Evolutionary conservation across 208 protist species (phyloP).

Genomic region (Crithidia fasciculata): DNA sequence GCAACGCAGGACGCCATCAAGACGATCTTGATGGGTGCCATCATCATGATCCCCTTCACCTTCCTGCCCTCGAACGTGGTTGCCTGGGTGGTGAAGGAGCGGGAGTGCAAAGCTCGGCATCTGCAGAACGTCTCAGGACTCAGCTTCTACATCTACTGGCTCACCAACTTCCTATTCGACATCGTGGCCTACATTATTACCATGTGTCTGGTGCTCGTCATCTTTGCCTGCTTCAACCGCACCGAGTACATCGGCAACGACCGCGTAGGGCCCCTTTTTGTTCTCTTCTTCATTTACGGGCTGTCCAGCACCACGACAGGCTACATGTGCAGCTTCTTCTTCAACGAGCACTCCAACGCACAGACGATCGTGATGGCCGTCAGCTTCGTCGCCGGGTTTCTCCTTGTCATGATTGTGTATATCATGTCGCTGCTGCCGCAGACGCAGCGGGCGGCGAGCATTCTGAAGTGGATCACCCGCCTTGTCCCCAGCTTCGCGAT

Average conservation of each 20-base stretch:
- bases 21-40: constrained; percentile 31
- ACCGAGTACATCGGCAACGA: constrained; percentile 45
- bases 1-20: constrained; percentile 32
- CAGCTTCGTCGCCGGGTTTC: constrained; percentile 67
- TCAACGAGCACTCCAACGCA: constrained; percentile 58
- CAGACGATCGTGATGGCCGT: constrained; percentile 57
- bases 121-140: constrained; percentile 84
- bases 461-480: constrained; percentile 46
- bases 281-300: constrained; percentile 56
- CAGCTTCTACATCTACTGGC: constrained; percentile 70
- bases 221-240: constrained; percentile 54
- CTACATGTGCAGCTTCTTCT: constrained; percentile 66
- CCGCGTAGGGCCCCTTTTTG: constrained; percentile 28
- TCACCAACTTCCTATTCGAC: constrained; percentile 68
- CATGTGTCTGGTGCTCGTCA: constrained; percentile 43
- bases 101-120: constrained; percentile 72
- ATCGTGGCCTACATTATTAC: constrained; percentile 43
- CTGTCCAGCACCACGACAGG: constrained; percentile 33
- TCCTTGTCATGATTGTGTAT: constrained; percentile 56
- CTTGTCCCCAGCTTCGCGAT: constrained; percentile 60
- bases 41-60: constrained; percentile 74
- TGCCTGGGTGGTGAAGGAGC: constrained; percentile 83
- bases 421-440: constrained; percentile 41
- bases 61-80: constrained; percentile 70
- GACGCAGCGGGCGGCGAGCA: constrained; percentile 29